phyloP scores from a whole-genome alignment of 352 stramenopile genomes.

The Globisporangium solare region DNA sequence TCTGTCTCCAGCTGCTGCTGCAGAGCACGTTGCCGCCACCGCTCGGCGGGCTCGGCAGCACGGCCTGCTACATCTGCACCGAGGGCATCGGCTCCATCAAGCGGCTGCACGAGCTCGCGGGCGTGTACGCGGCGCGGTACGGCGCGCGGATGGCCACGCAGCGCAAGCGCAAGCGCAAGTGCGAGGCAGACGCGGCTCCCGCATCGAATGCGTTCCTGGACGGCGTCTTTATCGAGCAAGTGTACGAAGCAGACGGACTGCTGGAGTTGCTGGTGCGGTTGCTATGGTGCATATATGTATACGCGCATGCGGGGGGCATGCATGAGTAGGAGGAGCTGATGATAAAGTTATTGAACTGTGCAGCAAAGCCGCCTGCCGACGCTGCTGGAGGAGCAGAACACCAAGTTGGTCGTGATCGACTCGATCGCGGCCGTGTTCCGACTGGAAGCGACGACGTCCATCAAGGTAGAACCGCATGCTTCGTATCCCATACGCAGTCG shows the following conservation, averaged over 20 bases:
- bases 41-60: slow-evolving; percentile 50
- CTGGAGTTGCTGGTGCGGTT: slow-evolving; percentile 65
- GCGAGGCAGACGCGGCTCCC: slow-evolving; percentile 3
- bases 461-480: slow-evolving; percentile 36
- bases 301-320: not conserved
- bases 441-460: slow-evolving; percentile 53
- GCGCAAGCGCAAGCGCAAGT: slow-evolving; percentile 37
- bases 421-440: slow-evolving; percentile 77
- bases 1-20: slow-evolving; percentile 72
- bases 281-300: not conserved
- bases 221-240: slow-evolving; percentile 73
- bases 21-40: slow-evolving; percentile 47
- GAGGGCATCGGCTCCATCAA: slow-evolving; percentile 72
- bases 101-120: slow-evolving; percentile 59
- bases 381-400: slow-evolving; percentile 65
- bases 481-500: not conserved
- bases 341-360: too few species aligned
- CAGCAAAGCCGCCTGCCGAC: slow-evolving; percentile 66
- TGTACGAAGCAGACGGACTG: slow-evolving; percentile 65
- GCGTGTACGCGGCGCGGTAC: slow-evolving; percentile 43
- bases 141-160: slow-evolving; percentile 27
- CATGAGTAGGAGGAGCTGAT: too few species aligned
- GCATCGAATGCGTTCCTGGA: slow-evolving; percentile 49
- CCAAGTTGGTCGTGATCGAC: slow-evolving; percentile 78
- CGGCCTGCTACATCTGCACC: slow-evolving; percentile 78